Evolutionary conservation across 2,329 filamentous ascomycete species (phyloP), one percentile per base, ranked within the genome.

Genomic region (Plenodomus lindquistii): DNA sequence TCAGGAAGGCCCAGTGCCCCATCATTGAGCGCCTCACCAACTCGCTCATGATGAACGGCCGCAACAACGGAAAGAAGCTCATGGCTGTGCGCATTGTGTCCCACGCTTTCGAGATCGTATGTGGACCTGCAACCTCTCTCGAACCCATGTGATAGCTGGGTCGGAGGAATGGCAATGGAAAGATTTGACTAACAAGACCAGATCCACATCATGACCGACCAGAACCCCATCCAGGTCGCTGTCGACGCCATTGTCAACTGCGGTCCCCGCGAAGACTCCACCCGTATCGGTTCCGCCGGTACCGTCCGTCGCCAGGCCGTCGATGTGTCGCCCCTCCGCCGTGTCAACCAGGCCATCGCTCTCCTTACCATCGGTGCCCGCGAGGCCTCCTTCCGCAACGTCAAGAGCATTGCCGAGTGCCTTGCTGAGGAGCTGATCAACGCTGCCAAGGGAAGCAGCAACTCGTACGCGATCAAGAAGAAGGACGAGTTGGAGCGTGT

Each of bases 401-500:
- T 99, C 86, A 99, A 99, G 92, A 92, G 88, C 76, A 95, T 99
- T 77, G 92, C 95, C 73, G 94, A 99, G 86, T 97, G 94, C 85
- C 84, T 99, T 73, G 94, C 94, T 77, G 95, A 99, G 83, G 94
- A 99, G 87, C 86, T 99, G 79, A 97, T 99, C 88, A 99, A 99
- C 86, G 95, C 95, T 77, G 95, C 95, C 80, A 99, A 99, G 91
- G 94, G 94, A 76, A 95, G 89, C 87, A 95, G 89, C 83, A 99
- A 99, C 91, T 97, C 92, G 69, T 99, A 97, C 80, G 94, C 95
- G 75, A 99, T 99, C 88, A 99, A 99, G 91, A 99, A 99, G 91
- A 99, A 99, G 93, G 94, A 99, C 81, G 95, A 99, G 89, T 82
- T 99, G 83, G 94, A 99, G 89, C 94, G 94, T 94, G 94, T 99